Base-by-base conservation (phyloP, 1,139 yeast species). In the Geotrichum restrictum region DNA sequence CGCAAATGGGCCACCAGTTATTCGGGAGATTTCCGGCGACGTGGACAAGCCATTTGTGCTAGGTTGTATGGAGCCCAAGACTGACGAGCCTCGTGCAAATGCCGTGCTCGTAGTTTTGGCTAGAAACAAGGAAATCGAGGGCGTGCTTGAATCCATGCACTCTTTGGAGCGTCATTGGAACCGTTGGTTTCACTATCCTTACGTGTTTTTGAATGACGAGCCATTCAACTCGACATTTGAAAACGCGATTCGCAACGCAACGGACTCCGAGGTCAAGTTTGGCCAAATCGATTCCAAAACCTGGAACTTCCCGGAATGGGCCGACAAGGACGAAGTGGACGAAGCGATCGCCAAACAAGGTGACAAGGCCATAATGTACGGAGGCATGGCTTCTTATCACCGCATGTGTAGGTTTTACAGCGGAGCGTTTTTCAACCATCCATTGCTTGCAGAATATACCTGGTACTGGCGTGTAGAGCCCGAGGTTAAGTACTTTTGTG, bases 381-480 rank as follows among this genome's bases (percentile, higher is more conserved):
- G 96, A 0, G 83, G 81, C 56, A 70, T 82, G 73, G 82, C 78
- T 48, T 80, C 91, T 7, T 91, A 91, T 65, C 83, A 80, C 59
- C 77, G 77, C 61, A 80, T 80, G 84, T 80, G 84, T 61, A 77
- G 94, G 5, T 86, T 83, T 66, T 85, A 86, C 64, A 79, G 89
- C 0, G 95, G 95, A 1, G 75, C 77, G 57, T 89, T 89, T 65
- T 87, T 80, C 71, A 78, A 81, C 58, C 95, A 71, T 67, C 85
- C 84, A 2, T 67, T 85, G 57, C 82, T 91, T 46, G 60, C 74
- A 67, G 52, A 80, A 53, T 76, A 80, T 56, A 88, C 88, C 56
- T 89, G 95, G 94, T 89, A 88, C 70, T 89, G 97, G 96, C 75
- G 97, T 51, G 88, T 91, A 8, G 97, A 91, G 67, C 97, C 97